Percentiles rank a stretch among this genome's conserved stretches.
Conservation (phyloP, 441 rosid genomes). For the Brassica balearica region DNA sequence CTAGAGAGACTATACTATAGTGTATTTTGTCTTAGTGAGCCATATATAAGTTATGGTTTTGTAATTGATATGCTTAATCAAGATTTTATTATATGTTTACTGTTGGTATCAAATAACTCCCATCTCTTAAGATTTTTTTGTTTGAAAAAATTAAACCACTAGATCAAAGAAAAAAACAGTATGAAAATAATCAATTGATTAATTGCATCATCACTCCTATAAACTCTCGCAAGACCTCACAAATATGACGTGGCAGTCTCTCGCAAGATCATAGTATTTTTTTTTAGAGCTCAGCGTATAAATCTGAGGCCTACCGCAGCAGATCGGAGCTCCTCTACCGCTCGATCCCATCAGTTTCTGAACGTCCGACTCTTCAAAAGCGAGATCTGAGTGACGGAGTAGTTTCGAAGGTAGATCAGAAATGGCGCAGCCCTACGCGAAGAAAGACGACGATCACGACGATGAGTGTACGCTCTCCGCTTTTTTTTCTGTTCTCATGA, state of each 20-base stretch:
- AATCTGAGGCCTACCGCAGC: slow-evolving; percentile 13
- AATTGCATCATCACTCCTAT: no score
- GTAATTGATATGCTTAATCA: slow-evolving; percentile 9
- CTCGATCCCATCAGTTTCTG: slow-evolving; percentile 36
- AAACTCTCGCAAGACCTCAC: no score
- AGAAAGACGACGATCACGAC: slow-evolving; percentile 99
- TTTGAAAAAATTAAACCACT: no score
- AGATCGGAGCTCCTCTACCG: slow-evolving; percentile 27
- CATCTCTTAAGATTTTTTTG: no score
- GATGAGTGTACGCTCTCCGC: slow-evolving; percentile 73
- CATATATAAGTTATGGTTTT: slow-evolving; percentile 26
- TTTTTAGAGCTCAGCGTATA: neutral
- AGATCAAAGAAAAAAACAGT: no score
- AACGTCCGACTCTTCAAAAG: neutral
- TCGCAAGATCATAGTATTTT: slow-evolving; percentile 15
- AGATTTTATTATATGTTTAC: neutral
- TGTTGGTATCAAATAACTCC: neutral
- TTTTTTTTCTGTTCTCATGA: neutral
- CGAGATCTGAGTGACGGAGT: slow-evolving; percentile 40
- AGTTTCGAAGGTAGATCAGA: slow-evolving; percentile 39
- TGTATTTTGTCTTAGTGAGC: slow-evolving; percentile 9
- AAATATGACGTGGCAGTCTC: slow-evolving; percentile 37
- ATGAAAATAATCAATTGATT: no score
- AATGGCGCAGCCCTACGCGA: slow-evolving; percentile 95
- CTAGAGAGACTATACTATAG: slow-evolving; percentile 22